Percentiles rank a stretch among this genome's conserved stretches.
Evolutionary conservation across 2,329 filamentous ascomycete species (phyloP).

Genomic region (Ascochyta viciae-villosae): DNA sequence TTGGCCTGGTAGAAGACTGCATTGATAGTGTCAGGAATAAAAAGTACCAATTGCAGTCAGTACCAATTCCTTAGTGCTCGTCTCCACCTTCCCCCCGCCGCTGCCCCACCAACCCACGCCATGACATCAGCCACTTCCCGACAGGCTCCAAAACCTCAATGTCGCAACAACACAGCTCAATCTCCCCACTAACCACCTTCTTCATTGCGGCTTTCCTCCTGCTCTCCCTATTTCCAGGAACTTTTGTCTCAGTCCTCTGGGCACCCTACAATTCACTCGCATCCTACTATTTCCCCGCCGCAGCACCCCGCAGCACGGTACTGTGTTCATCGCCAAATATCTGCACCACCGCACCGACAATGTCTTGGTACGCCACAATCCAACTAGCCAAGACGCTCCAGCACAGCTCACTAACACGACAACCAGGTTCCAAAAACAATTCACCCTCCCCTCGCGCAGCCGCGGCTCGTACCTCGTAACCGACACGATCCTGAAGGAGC

Average conservation of each 20-base stretch:
- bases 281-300: conserved; percentile 30
- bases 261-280: conserved; percentile 41
- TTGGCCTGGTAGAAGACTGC: no score
- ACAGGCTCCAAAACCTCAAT: conserved; percentile 7
- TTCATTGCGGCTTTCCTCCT: conserved; percentile 59
- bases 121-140: conserved; percentile 22
- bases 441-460: conserved; percentile 77
- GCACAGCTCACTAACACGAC: background rate
- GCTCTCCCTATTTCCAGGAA: conserved; percentile 58
- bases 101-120: conserved; percentile 15
- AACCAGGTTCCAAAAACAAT: conserved; percentile 74
- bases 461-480: conserved; percentile 92
- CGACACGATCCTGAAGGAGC: conserved; percentile 69
- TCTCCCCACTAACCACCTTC: conserved; percentile 50
- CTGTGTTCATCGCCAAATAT: conserved; percentile 37
- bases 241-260: conserved; percentile 53
- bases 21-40: no score
- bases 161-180: conserved; percentile 32
- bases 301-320: conserved; percentile 28
- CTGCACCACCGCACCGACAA: conserved; percentile 31
- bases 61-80: background rate
- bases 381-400: no score
- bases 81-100: background rate
- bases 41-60: no score
- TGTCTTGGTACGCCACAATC: conserved; percentile 38